Base-by-base conservation (phyloP, 257 asterid species). In the Solanum pennellii region DNA sequence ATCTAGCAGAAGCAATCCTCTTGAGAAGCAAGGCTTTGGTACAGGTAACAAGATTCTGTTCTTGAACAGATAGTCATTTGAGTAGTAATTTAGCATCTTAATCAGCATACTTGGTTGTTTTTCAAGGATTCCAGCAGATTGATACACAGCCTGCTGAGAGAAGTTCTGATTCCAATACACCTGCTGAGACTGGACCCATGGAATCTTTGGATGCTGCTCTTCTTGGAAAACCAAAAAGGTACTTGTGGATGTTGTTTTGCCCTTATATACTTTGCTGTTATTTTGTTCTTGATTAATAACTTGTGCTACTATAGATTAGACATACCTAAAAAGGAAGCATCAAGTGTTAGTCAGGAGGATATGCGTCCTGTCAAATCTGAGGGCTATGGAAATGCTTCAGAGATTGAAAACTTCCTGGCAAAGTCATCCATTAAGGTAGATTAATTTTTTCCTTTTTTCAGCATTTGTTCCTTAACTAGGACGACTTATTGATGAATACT, bases 151-250 rank as follows among this genome's bases (percentile, higher is more conserved):
- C 91, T 80, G 88, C 83, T 27, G 93, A 76, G 90, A 80, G 85
- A 87, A 73, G 90, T 45, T 82, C 71, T 86, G 82, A 87, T 86
- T 89, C 91, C 80, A 90, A 85, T 88, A 90, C 72, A 56, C 88
- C 93, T 42, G 86, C 91, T 20, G 23, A 72, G 31, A 37, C 87
- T 73, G 76, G 86, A 82, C 76, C 89, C 31, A 82, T 71, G 23
- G 83, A 73, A 88, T 87, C 89, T 88, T 86, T 85, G 65, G 94
- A 94, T 82, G 90, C 92, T 87, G 88, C 89, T 52, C 95, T 95
- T 84, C 91, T 89, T 71, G 97, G 92, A 88, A 95, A 93, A 88
- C 98, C 98, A 20, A 91, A 89, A 90, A 92, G 98, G 99, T 95
- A 89, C 33, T 42, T 88, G 66, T 87, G 66, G 31, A 42, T 8